Evolutionary conservation across 2,329 filamentous ascomycete species (phyloP).

Genomic region (Alternaria sp.): DNA sequence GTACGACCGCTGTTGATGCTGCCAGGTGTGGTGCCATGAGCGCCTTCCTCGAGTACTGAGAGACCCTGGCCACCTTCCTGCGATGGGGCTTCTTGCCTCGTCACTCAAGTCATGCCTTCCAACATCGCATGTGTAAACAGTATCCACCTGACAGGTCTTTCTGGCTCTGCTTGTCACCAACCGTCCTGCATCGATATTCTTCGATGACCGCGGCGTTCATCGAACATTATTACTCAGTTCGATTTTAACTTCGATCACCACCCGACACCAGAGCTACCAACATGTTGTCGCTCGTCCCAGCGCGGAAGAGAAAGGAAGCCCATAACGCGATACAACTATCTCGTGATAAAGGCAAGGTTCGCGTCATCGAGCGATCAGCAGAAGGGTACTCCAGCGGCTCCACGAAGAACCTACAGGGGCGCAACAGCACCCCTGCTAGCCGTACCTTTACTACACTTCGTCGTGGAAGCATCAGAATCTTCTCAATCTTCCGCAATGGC

Average conservation of each 20-base stretch:
- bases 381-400: slow-evolving; percentile 14
- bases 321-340: slow-evolving; percentile 24
- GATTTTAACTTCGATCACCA: background rate
- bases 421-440: slow-evolving; percentile 24
- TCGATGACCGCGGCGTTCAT: background rate
- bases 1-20: background rate
- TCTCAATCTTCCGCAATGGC: slow-evolving; percentile 43
- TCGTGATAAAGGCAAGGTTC: slow-evolving; percentile 42
- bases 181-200: background rate
- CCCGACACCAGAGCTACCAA: slow-evolving; percentile 1
- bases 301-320: slow-evolving; percentile 41
- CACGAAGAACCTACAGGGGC: slow-evolving; percentile 21
- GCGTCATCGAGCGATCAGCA: slow-evolving; percentile 35
- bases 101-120: background rate
- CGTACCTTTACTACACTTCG: slow-evolving; percentile 39
- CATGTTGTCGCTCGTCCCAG: slow-evolving; percentile 41
- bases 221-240: slow-evolving; percentile 5
- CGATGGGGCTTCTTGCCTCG: background rate
- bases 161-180: background rate
- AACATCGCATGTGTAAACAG: background rate
- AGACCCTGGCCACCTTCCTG: background rate
- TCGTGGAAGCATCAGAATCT: slow-evolving; percentile 39
- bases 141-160: background rate
- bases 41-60: background rate
- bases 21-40: background rate